These are phyloP conservation scores for Cercospora brassicicola DNA, from an alignment of 2,329 filamentous ascomycete species.

Conservation along the genomic window DNA sequence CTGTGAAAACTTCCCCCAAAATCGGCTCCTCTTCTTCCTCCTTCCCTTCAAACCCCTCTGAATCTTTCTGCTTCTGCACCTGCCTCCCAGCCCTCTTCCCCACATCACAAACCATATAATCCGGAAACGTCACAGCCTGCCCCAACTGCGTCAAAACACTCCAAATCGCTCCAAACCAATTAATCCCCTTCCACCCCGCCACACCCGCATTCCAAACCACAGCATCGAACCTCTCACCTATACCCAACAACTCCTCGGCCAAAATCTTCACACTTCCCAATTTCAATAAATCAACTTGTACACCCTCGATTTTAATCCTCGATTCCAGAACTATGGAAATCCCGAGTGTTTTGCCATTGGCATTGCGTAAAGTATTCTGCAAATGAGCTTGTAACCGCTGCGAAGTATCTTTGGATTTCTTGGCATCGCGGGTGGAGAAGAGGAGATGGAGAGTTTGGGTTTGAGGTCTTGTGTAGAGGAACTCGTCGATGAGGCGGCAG, in stretches of 20 bases:
- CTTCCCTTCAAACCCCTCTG: background rate
- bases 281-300: conserved; percentile 59
- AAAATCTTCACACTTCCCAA: conserved; percentile 58
- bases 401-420: conserved; percentile 74
- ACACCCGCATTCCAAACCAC: conserved; percentile 86
- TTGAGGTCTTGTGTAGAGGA: conserved; percentile 67
- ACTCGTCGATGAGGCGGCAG: conserved; percentile 85
- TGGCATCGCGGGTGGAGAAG: conserved; percentile 73
- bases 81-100: conserved; percentile 59
- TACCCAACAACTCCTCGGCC: conserved; percentile 53
- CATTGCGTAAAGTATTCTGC: conserved; percentile 45
- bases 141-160: conserved; percentile 61
- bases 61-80: conserved; percentile 35
- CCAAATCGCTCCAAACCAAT: conserved; percentile 64
- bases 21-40: conserved; percentile 51
- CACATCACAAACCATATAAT: conserved; percentile 66
- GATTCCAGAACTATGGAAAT: conserved; percentile 44
- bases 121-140: conserved; percentile 72
- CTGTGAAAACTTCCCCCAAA: conserved; percentile 80
- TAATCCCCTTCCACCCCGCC: conserved; percentile 78
- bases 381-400: conserved; percentile 55
- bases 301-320: conserved; percentile 55
- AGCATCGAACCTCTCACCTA: conserved; percentile 71
- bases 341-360: conserved; percentile 39
- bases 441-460: conserved; percentile 73